Base-by-base conservation (phyloP, 306 rosid species). In the Sphenostylis stenocarpa region DNA sequence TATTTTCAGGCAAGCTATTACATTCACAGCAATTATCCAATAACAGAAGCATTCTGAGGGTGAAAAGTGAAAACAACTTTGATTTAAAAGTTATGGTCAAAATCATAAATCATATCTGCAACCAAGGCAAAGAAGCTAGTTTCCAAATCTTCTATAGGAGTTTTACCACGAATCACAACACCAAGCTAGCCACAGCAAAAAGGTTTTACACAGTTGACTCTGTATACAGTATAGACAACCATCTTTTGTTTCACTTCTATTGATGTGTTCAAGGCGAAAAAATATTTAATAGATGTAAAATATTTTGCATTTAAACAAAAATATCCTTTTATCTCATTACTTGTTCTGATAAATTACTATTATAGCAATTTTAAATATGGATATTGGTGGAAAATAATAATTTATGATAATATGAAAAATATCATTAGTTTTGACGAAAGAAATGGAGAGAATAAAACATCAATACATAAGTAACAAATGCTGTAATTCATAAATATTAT, bases 91-190 rank as follows among this genome's bases (percentile, higher is more conserved):
- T 78, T 41, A 74, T 43, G 70, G 14, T 61, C 73, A 51, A 75
- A 75, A 70, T 67, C 23, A 66, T 77, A 75, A 75, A 70, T 67
- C 23, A 66, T 77, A 67, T 63, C 75, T 33, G 75, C 71, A 51
- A 45, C 45, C 19, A 70, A 60, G 10, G 44, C 17, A 23, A 39
- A 60, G 5, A 14, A n/a, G 17, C 53, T 9, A 52, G 44, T 73
- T 56, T 55, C 70, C 10, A 57, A 58, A 39, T 29, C 58, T 60
- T 57, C 63, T 34, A 34, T 11, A 47, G 34, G 33, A 48, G 14
- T 38, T 56, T 58, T 19, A 38, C 13, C 3, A 38, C 13, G 13
- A 38, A 73, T 52, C 57, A 5, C n/a, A n/a, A 51, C n/a, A 28
- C 65, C 26, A 28, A 51, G 67, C 36, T 24, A 56, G 34, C 12